These are phyloP conservation scores for Fraxinus nigra DNA, from an alignment of 305 asterid genomes.

Conservation along the genomic window DNA sequence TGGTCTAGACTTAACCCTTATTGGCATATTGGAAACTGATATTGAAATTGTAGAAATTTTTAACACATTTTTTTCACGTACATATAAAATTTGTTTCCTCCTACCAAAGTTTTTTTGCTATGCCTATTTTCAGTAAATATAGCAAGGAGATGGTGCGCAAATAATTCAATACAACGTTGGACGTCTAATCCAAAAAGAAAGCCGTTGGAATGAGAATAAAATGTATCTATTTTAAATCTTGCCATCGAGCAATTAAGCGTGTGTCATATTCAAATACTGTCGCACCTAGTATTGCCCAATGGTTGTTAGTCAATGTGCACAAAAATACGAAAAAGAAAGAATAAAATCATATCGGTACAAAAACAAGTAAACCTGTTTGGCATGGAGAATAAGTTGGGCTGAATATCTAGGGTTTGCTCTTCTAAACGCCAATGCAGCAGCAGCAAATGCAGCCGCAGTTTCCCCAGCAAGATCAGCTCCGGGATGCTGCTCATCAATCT, in stretches of 20 bases:
- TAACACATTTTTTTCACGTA: not conserved
- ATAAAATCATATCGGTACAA: not conserved
- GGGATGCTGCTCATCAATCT: slow-evolving; percentile 50
- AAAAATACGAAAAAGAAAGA: not conserved
- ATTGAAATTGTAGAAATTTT: not conserved
- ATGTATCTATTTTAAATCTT: too few species aligned
- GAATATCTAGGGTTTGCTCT: slow-evolving; percentile 32
- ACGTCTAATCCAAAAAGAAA: not conserved
- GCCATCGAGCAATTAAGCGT: not conserved
- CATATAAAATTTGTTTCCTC: too few species aligned
- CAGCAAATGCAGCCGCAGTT: slow-evolving; percentile 68
- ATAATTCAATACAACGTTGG: too few species aligned
- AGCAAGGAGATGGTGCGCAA: not conserved
- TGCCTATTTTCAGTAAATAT: not conserved
- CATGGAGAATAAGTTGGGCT: slow-evolving; percentile 40
- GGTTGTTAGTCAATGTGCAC: not conserved
- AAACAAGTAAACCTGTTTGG: slow-evolving; percentile 37
- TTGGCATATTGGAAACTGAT: not conserved
- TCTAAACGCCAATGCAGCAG: slow-evolving; percentile 53
- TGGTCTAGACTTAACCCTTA: not conserved
- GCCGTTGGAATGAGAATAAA: not conserved
- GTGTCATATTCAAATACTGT: not conserved
- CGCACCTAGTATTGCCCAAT: not conserved
- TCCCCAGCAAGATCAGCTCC: slow-evolving; percentile 77
- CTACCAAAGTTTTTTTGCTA: not conserved